Evolutionary conservation across 495 filamentous ascomycete species (phyloP).

Genomic region (Penicillium macrosclerotiorum): DNA sequence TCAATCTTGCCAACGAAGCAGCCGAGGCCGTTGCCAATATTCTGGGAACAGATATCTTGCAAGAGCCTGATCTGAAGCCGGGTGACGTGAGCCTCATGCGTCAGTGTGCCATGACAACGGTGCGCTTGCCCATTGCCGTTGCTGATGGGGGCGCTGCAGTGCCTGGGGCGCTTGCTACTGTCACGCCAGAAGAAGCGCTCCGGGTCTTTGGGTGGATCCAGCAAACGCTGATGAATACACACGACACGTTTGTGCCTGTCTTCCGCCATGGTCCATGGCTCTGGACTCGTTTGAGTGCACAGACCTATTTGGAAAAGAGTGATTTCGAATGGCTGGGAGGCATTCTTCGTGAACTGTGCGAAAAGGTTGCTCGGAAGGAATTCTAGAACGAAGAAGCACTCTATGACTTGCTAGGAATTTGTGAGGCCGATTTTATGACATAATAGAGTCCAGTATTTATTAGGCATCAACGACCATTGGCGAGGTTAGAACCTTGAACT

Average conservation of each 20-base stretch:
- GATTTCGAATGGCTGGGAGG: conserved; percentile 75
- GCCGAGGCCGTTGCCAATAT: conserved; percentile 56
- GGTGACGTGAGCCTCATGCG: conserved; percentile 53
- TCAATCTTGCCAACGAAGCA: conserved; percentile 55
- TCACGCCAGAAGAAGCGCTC: conserved; percentile 31
- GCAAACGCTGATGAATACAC: conserved; percentile 52
- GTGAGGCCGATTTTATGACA: too few relatives aligned
- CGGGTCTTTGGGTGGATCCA: conserved; percentile 57
- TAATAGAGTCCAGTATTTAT: too few relatives aligned
- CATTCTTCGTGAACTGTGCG: conserved; percentile 60
- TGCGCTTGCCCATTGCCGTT: conserved; percentile 65
- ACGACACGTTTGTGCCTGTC: conserved; percentile 68
- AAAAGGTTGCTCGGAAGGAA: conserved; percentile 56
- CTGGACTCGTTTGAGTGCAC: conserved; percentile 74
- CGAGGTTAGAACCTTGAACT: too few relatives aligned
- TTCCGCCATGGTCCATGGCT: conserved; percentile 55
- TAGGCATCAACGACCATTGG: too few relatives aligned
- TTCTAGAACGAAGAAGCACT: conserved; percentile 12
- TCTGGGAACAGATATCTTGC: conserved; percentile 69
- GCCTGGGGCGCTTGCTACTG: conserved; percentile 15
- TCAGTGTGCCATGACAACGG: conserved; percentile 61
- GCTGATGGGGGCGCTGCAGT: conserved; percentile 11
- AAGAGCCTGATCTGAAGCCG: conserved; percentile 32
- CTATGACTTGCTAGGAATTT: too few relatives aligned
- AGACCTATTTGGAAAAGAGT: conserved; percentile 72